Base-by-base conservation (phyloP, 306 rosid genomes). In the Comarum palustre region DNA sequence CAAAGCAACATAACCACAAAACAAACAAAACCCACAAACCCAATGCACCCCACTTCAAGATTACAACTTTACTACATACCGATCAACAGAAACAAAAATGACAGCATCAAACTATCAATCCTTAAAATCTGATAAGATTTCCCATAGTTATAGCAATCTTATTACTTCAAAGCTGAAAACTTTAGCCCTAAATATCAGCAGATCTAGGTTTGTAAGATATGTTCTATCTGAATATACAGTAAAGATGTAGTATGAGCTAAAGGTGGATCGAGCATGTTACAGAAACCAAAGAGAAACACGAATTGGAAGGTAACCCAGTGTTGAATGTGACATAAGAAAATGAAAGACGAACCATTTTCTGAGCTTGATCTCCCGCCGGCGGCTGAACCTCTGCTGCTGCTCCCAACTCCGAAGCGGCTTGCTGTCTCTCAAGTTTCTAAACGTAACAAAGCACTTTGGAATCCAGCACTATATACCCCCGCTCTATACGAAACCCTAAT, bases 331-430 rank as follows among this genome's bases (percentile, higher is more conserved):
- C 7, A 71, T 9, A 2, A n/a, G 14, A 36, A 70, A 38, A 22
- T 39, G 27, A 71, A 39, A 17, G 10, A 57, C 75, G 27, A 39
- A 71, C 75, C 75, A 71, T 71, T 4, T 24, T 64, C 10, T 41
- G 64, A 51, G 64, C 7, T 52, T 52, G 74, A 52, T 52, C 29
- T 71, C 54, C 31, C 65, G 51, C 65, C 25, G 17, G 5, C 50
- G 27, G 22, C 65, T 34, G 52, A 31, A 19, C 3, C 75, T 71
- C 38, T 15, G 4, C 15, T 60, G 25, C 65, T 54, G 75, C 65
- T 54, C 48, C 2, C 16, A 46, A 48, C 31, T 69, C 63, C 74
- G n/a, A 39, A 55, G 54, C 64, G 50, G 74, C 74, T 70, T 20
- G 22, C 11, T 7, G 47, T 70, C 36, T 71, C 27, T 41, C 3